phyloP scores from a whole-genome alignment of 441 rosid genomes.

The Daphne laureola region DNA sequence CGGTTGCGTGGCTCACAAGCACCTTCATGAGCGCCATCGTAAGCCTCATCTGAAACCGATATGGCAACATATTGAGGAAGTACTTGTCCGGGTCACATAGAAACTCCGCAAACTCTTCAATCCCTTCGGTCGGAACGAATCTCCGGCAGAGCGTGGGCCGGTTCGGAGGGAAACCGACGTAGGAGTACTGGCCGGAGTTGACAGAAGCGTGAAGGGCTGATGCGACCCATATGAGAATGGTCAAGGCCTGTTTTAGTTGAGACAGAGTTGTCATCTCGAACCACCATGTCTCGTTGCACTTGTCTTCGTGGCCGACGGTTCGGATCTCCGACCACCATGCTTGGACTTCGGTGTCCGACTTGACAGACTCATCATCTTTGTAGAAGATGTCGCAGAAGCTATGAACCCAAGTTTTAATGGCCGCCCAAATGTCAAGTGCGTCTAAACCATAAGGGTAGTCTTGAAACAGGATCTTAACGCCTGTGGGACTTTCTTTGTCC shows the following conservation, averaged over 20 bases:
- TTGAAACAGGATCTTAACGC: constrained; percentile 37
- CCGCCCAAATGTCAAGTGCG: constrained; percentile 55
- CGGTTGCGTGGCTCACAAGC: constrained; percentile 46
- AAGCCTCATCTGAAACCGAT: constrained; percentile 34
- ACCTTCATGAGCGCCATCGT: constrained; percentile 42
- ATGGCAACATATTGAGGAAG: constrained; percentile 51
- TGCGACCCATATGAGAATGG: constrained; percentile 58
- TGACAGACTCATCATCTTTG: constrained; percentile 33
- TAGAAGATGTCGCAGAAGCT: constrained; percentile 51
- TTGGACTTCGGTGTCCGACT: constrained; percentile 47
- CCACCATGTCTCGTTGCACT: constrained; percentile 53
- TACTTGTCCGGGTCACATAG: constrained; percentile 49
- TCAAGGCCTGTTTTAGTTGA: constrained; percentile 35
- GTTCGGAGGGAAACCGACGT: constrained; percentile 52
- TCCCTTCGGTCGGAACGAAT: constrained; percentile 52
- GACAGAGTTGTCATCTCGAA: constrained; percentile 27
- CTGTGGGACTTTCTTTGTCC: constrained; percentile 28
- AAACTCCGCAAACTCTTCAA: constrained; percentile 40
- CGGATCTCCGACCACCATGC: constrained; percentile 68
- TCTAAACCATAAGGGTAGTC: constrained; percentile 70
- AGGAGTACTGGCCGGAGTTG: constrained; percentile 55
- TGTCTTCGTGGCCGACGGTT: constrained; percentile 53
- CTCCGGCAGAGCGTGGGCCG: constrained; percentile 43
- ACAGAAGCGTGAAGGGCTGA: constrained; percentile 63
- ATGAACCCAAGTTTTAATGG: constrained; percentile 48